Conservation (phyloP, 257 asterid genomes). For the Capsicum pubescens region DNA sequence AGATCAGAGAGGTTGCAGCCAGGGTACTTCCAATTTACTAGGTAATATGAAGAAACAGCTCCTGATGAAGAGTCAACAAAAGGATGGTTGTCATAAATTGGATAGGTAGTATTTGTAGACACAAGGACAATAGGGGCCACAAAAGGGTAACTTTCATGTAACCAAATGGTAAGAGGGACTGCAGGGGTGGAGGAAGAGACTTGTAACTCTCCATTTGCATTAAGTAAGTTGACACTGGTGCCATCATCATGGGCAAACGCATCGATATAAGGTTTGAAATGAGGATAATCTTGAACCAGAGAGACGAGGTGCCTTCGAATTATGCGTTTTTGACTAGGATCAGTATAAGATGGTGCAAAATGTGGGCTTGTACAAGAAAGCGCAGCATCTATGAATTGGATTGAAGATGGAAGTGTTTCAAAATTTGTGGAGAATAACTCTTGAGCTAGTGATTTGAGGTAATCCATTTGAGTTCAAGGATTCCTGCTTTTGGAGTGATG, state of each 20-base stretch:
- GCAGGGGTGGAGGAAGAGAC: constrained; percentile 42
- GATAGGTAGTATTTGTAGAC: constrained; percentile 5
- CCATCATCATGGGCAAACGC: constrained; percentile 62
- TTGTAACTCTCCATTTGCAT: constrained; percentile 47
- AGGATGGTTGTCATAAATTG: constrained; percentile 51
- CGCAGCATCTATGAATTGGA: constrained; percentile 61
- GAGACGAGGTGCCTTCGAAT: constrained; percentile 61
- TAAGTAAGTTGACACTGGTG: constrained; percentile 54
- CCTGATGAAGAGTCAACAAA: constrained; percentile 64
- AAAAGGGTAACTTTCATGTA: constrained; percentile 66
- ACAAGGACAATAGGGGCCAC: constrained; percentile 55
- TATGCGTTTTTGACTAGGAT: constrained; percentile 71
- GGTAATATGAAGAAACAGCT: constrained; percentile 46
- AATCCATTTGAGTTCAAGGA: constrained; percentile 26
- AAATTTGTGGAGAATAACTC: constrained; percentile 26
- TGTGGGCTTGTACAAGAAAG: constrained; percentile 52
- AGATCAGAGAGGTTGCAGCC: constrained; percentile 52
- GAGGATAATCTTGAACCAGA: constrained; percentile 56
- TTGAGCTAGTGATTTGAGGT: constrained; percentile 27
- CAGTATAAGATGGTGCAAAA: constrained; percentile 53
- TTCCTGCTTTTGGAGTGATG: constrained; percentile 18
- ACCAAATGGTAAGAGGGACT: constrained; percentile 59
- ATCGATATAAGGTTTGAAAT: constrained; percentile 53
- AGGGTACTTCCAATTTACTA: constrained; percentile 45
- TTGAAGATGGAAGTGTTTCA: constrained; percentile 39